Evolutionary conservation across 495 filamentous ascomycete species (phyloP).

Genomic region (Pseudomonodictys pantanalensis): DNA sequence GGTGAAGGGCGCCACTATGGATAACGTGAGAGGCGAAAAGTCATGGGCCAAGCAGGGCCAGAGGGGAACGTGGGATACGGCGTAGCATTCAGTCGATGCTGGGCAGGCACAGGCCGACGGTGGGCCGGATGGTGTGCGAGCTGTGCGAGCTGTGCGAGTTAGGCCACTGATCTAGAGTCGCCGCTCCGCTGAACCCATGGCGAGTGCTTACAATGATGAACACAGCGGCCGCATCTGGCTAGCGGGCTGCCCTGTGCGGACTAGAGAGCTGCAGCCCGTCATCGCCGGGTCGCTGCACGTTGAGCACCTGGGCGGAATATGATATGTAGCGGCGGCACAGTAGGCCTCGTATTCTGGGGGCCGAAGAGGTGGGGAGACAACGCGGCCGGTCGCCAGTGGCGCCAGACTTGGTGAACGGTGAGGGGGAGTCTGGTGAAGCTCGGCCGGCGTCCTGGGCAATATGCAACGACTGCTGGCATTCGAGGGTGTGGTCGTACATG

Average conservation of each 20-base stretch:
- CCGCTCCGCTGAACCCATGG: not conserved
- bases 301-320: not conserved
- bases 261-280: constrained; percentile 13
- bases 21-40: constrained; percentile 26
- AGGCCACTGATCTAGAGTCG: constrained; percentile 7
- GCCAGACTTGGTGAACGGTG: too few species aligned
- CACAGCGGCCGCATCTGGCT: constrained; percentile 9
- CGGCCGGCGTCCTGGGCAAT: too few species aligned
- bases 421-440: too few species aligned
- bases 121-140: constrained; percentile 4
- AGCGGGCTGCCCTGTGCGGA: constrained; percentile 7
- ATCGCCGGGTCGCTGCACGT: constrained; percentile 1
- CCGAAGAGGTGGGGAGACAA: constrained; percentile 11
- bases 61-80: constrained; percentile 15
- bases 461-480: too few species aligned
- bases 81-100: constrained; percentile 16
- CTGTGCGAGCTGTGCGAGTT: not conserved
- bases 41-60: constrained; percentile 5
- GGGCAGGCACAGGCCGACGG: constrained; percentile 11
- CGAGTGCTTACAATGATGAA: constrained; percentile 13
- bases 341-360: constrained; percentile 4
- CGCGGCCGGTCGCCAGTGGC: too few species aligned
- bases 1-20: constrained; percentile 1
- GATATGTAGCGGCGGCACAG: constrained; percentile 11
- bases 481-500: too few species aligned